Evolutionary conservation across 2,329 filamentous ascomycete genomes (phyloP).

Genomic region (Tolypocladium inflatum): DNA sequence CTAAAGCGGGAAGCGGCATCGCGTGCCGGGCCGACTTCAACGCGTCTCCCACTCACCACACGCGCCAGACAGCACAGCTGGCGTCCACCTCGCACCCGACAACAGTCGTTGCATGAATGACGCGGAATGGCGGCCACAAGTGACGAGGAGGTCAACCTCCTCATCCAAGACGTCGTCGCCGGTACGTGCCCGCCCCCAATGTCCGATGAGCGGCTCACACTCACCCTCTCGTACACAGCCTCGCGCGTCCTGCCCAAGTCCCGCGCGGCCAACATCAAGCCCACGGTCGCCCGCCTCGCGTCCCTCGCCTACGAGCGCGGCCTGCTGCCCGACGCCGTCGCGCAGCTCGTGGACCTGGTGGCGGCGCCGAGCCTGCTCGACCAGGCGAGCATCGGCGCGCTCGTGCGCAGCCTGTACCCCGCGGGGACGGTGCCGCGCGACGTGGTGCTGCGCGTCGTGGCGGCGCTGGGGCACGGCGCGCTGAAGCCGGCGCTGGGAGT

Average conservation of each 20-base stretch:
- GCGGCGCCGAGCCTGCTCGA: constrained; percentile 61
- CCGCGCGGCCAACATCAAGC: constrained; percentile 51
- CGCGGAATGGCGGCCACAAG: constrained; percentile 13
- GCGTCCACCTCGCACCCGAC: no score
- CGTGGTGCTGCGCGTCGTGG: constrained; percentile 56
- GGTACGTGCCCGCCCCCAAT: constrained; percentile 7
- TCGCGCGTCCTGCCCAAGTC: constrained; percentile 56
- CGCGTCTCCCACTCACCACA: neutral
- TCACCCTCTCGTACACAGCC: constrained; percentile 25
- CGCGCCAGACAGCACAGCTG: neutral
- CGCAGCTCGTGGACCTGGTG: constrained; percentile 56
- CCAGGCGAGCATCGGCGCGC: constrained; percentile 59
- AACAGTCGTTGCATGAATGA: neutral
- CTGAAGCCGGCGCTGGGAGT: constrained; percentile 63
- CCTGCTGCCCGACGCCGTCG: constrained; percentile 49
- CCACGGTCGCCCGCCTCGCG: constrained; percentile 52
- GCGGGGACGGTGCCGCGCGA: constrained; percentile 50
- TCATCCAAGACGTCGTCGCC: constrained; percentile 27
- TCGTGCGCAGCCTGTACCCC: constrained; percentile 71
- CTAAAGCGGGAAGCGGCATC: neutral
- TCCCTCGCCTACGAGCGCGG: constrained; percentile 59
- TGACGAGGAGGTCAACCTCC: constrained; percentile 22
- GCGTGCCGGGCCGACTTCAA: neutral
- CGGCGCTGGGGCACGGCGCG: constrained; percentile 67
- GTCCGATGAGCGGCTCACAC: neutral